phyloP scores from a whole-genome alignment of 345 rosid genomes.

The Citrus inodora region DNA sequence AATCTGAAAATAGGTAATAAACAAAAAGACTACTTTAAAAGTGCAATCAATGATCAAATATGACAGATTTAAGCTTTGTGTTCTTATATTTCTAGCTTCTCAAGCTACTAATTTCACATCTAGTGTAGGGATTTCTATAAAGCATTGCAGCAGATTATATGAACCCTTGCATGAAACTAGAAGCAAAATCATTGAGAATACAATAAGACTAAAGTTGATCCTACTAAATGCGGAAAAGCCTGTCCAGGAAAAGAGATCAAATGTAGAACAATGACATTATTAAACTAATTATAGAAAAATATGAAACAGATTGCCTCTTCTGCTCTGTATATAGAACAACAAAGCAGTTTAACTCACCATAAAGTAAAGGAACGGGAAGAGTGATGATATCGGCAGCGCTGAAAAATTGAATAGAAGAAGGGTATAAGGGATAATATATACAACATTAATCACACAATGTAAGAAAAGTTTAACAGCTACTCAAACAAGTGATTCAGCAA shows the following conservation, averaged over 20 bases:
- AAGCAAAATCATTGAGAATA: background rate
- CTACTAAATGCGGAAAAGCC: too few relatives aligned
- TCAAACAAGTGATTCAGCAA: background rate
- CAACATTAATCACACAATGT: background rate
- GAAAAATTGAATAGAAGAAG: slow-evolving; percentile 25
- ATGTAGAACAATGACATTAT: too few relatives aligned
- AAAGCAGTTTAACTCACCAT: slow-evolving; percentile 55
- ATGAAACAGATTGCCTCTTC: background rate
- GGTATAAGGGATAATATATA: background rate
- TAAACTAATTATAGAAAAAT: too few relatives aligned
- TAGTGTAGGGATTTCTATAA: background rate
- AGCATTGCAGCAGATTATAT: background rate
- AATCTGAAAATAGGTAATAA: slow-evolving; percentile 38
- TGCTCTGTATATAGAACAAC: background rate
- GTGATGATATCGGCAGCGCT: slow-evolving; percentile 86
- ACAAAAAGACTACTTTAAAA: background rate
- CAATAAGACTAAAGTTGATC: background rate
- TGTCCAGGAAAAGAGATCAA: too few relatives aligned
- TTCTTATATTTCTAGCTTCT: too few relatives aligned
- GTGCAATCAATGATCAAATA: background rate
- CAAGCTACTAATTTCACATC: too few relatives aligned
- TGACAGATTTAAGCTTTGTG: too few relatives aligned
- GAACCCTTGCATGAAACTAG: background rate
- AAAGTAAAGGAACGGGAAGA: slow-evolving; percentile 87
- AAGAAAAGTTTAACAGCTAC: background rate